phyloP scores from a whole-genome alignment of 768 basidiomycete genomes.

The Pleurotus djamor region DNA sequence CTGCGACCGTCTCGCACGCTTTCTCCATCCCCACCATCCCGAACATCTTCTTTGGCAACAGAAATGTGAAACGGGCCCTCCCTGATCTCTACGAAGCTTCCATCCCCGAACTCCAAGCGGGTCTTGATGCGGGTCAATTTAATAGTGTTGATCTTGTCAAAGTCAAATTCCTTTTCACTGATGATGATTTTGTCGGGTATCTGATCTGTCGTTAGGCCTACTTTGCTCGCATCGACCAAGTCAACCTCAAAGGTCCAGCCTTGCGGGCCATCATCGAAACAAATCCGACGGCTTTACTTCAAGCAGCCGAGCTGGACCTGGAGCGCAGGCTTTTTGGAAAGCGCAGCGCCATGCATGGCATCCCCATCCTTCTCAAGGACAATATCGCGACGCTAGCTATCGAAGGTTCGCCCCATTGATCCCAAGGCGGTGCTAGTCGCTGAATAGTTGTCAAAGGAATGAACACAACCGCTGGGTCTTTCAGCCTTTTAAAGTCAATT shows the following conservation, averaged over 20 bases:
- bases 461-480: constrained; percentile 27
- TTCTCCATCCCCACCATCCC: background rate
- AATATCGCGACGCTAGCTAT: constrained; percentile 45
- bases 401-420: constrained; percentile 27
- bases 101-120: constrained; percentile 50
- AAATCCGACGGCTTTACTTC: constrained; percentile 48
- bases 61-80: constrained; percentile 11
- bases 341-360: constrained; percentile 52
- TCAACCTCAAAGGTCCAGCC: constrained; percentile 57
- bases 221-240: constrained; percentile 64
- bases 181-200: background rate
- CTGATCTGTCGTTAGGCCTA: constrained; percentile 45
- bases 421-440: background rate
- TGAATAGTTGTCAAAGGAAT: background rate
- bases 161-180: constrained; percentile 22
- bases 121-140: constrained; percentile 48
- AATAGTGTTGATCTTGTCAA: constrained; percentile 63
- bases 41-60: background rate
- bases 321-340: constrained; percentile 40
- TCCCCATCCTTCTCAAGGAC: constrained; percentile 50
- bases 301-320: constrained; percentile 48
- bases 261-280: constrained; percentile 59
- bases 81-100: constrained; percentile 66
- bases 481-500: constrained; percentile 35
- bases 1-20: background rate